These are phyloP conservation scores for Casuarina equisetifolia DNA, from an alignment of 306 rosid species.

Conservation along the genomic window DNA sequence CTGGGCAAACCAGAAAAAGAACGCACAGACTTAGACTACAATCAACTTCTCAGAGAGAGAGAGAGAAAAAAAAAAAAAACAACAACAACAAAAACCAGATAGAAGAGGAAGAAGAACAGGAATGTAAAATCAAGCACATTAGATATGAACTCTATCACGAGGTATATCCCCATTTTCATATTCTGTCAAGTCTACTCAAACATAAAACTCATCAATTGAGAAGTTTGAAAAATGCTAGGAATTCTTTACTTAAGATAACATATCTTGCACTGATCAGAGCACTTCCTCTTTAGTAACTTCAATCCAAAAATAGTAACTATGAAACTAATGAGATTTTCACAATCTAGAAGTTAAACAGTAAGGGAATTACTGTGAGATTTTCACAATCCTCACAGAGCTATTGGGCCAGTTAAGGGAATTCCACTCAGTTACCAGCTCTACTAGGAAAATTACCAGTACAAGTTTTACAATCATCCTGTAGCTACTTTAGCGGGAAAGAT, in stretches of 20 bases:
- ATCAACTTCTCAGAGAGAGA: background rate
- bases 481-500: background rate
- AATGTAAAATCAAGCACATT: background rate
- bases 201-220: background rate
- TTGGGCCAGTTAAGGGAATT: background rate
- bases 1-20: slow-evolving; percentile 38
- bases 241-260: background rate
- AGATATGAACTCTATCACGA: background rate
- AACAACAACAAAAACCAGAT: background rate
- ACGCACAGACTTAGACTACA: background rate
- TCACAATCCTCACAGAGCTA: background rate
- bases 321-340: background rate
- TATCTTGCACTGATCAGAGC: background rate
- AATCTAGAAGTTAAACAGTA: background rate
- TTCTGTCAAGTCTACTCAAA: background rate
- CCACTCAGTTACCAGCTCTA: background rate
- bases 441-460: background rate
- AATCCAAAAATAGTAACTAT: background rate
- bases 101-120: background rate
- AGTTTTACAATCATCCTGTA: background rate
- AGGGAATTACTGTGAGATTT: background rate
- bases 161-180: too few species aligned
- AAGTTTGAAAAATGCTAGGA: background rate
- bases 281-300: background rate
- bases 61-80: background rate